Evolutionary conservation across 345 rosid genomes (phyloP), one percentile per base, ranked within the genome.

Genomic region (Bruguiera gymnorhiza): DNA sequence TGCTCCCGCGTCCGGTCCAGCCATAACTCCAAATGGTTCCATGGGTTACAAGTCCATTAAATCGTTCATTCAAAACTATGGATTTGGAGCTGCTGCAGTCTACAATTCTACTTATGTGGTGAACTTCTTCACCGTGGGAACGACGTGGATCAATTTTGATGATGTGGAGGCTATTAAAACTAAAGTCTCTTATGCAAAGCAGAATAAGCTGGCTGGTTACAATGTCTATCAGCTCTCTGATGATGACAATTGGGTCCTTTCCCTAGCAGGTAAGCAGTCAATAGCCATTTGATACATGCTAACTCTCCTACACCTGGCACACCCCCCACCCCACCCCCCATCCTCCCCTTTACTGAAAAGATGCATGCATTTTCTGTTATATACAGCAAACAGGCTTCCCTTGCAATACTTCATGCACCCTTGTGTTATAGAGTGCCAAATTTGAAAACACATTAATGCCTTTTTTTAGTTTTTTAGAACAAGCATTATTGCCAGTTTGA

Each of bases 161-260:
- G 85, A 70, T 52, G 78, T 70, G 18, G 83, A 80, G 46, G 77
- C 73, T 24, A 51, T 84, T 13, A 69, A 48, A 71, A 58, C 72
- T 16, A 84, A 84, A 69, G 72, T 79, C 67, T 62, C 73, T 24
- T 86, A 84, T 63, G 80, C 84, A 37, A 77, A 61, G 79, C 69
- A 46, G 2, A 81, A 79, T 37, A 68, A 69, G 8, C 76, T 86
- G 6, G 74, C 50, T 32, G 91, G 88, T 56, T 86, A 81, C 65
- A 48, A 0, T 26, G 83, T 66, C 1, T 87, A 76, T 74, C 71
- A 68, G 20, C 78, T 83, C 6, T 0, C 23, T 8, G 67, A 68
- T 67, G 87, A 87, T 63, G 51, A 79, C 8, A 56, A 83, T 34
- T 81, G 86, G 87, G 68, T 11, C 55, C 88, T 87, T 70, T 81